Evolutionary conservation across 2,329 filamentous ascomycete species (phyloP).

Genomic region (Corinectria fuckeliana): DNA sequence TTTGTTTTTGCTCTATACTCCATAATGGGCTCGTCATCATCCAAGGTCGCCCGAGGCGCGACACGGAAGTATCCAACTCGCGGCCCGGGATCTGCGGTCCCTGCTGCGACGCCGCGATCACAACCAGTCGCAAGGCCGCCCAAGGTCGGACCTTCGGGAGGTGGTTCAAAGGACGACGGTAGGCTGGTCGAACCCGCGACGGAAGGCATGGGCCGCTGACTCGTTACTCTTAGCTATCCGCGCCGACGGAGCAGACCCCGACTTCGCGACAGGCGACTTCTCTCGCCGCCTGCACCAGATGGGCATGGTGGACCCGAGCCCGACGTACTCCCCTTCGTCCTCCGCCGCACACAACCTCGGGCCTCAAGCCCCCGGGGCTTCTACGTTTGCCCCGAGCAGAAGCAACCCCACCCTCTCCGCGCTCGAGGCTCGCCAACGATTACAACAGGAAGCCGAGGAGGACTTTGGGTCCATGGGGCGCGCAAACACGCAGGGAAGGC

Average conservation of each 20-base stretch:
- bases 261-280: constrained; percentile 52
- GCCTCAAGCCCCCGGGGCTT: constrained; percentile 30
- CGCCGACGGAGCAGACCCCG: constrained; percentile 50
- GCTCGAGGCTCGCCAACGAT: constrained; percentile 53
- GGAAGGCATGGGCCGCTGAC: constrained; percentile 13
- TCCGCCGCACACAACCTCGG: constrained; percentile 42
- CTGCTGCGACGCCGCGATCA: constrained; percentile 25
- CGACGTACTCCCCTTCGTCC: constrained; percentile 60
- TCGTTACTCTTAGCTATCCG: constrained; percentile 44
- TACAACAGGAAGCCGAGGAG: constrained; percentile 52
- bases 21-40: constrained; percentile 54
- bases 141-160: constrained; percentile 12
- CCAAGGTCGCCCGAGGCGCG: constrained; percentile 50
- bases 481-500: constrained; percentile 42
- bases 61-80: constrained; percentile 54
- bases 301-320: constrained; percentile 61
- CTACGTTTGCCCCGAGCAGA: constrained; percentile 40
- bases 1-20: neutral
- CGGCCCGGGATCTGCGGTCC: constrained; percentile 36
- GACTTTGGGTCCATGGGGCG: constrained; percentile 52
- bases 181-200: neutral
- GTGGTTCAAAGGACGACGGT: constrained; percentile 32
- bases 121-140: constrained; percentile 22
- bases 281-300: constrained; percentile 59
- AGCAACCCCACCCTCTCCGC: constrained; percentile 56